Evolutionary conservation across 2,329 filamentous ascomycete genomes (phyloP).

Genomic region (Myriosclerotinia duriaeana): DNA sequence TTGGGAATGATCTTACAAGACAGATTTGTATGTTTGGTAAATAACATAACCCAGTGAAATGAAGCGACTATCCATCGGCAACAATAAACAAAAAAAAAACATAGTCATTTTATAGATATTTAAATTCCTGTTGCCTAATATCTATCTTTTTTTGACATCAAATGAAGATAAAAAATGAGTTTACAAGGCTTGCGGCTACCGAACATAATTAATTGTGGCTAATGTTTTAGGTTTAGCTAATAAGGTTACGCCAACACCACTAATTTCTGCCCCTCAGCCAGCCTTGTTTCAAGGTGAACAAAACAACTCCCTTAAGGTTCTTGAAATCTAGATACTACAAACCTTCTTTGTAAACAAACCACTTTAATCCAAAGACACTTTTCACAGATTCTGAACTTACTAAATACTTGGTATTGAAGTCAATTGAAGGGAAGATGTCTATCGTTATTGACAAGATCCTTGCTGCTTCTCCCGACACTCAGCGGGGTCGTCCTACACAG

Average conservation of each 20-base stretch:
- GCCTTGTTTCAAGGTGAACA: conserved; percentile 18
- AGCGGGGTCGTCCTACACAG: conserved; percentile 82
- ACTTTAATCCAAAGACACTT: background rate
- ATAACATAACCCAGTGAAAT: background rate
- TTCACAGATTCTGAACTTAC: background rate
- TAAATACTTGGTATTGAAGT: background rate
- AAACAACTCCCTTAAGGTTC: background rate
- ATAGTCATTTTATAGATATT: background rate
- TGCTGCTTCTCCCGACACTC: conserved; percentile 80
- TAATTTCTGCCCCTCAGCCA: conserved; percentile 18
- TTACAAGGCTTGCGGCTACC: background rate
- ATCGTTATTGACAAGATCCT: conserved; percentile 68
- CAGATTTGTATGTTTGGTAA: background rate
- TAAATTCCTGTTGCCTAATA: background rate
- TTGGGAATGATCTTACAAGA: background rate
- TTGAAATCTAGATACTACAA: conserved; percentile 3
- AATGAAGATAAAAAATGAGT: too few species aligned
- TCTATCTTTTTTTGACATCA: background rate
- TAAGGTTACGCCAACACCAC: conserved; percentile 8
- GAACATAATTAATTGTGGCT: conserved; percentile 5
- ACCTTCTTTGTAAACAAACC: background rate
- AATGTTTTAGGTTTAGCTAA: background rate
- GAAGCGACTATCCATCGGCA: background rate
- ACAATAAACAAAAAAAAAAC: background rate
- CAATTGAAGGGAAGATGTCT: conserved; percentile 42